These are phyloP conservation scores for Schizosaccharomyces osmophilus DNA, from an alignment of 805 yeast species.

Conservation along the genomic window DNA sequence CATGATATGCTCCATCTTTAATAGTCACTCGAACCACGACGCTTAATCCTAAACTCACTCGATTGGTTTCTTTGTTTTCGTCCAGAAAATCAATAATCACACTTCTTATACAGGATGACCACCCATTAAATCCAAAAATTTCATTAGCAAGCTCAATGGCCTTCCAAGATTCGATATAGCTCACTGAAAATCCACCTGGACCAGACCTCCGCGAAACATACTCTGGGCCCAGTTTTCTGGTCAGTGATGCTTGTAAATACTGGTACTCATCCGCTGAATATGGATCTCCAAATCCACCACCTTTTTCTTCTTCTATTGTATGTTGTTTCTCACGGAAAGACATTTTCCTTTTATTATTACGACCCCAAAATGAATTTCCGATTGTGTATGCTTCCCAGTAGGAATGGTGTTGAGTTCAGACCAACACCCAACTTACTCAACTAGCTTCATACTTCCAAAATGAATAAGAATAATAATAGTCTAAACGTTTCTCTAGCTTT, in stretches of 20 bases:
- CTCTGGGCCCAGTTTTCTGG: conserved; percentile 26
- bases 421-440: too few relatives aligned
- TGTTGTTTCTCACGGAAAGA: neutral
- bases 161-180: conserved; percentile 53
- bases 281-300: neutral
- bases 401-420: too few relatives aligned
- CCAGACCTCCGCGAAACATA: conserved; percentile 37
- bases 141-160: conserved; percentile 49
- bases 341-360: neutral
- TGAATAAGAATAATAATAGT: too few relatives aligned
- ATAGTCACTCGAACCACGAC: conserved; percentile 40
- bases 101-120: conserved; percentile 28
- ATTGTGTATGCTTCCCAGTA: too few relatives aligned
- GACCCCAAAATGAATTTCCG: too few relatives aligned
- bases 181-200: conserved; percentile 27
- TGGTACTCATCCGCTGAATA: neutral
- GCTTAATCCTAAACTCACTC: conserved; percentile 6
- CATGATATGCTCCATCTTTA: conserved; percentile 62
- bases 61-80: neutral
- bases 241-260: conserved; percentile 6
- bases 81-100: neutral
- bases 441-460: too few relatives aligned
- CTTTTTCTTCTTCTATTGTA: neutral
- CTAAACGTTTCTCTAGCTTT: too few relatives aligned
- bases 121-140: conserved; percentile 56